A percentile compares a stretch with the other conserved stretches of the same genome.
These are phyloP conservation scores for Aspergillus flavus DNA, from an alignment of 2,329 filamentous ascomycete species.

Conservation along the genomic window DNA sequence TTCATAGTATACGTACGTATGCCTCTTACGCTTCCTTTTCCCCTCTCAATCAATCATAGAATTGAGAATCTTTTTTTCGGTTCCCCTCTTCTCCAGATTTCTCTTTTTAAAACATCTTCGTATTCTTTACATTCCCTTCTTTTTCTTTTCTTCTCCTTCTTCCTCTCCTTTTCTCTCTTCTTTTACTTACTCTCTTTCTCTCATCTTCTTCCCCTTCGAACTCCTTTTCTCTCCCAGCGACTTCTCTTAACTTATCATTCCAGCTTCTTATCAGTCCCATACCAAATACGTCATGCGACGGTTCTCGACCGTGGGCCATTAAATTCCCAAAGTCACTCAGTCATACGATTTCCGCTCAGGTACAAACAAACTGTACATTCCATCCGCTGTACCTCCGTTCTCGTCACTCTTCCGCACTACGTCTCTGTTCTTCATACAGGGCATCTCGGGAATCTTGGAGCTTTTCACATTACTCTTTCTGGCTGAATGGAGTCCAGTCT, in stretches of 20 bases:
- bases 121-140: background rate
- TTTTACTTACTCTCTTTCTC: slow-evolving; percentile 4
- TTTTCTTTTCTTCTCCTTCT: slow-evolving; percentile 3
- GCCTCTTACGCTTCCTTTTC: slow-evolving; percentile 1
- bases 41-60: background rate
- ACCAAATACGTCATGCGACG: background rate
- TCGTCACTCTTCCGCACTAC: background rate
- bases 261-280: slow-evolving; percentile 3
- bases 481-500: slow-evolving; percentile 30
- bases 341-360: slow-evolving; percentile 7
- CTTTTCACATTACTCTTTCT: slow-evolving; percentile 1
- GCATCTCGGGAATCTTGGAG: background rate
- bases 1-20: slow-evolving; percentile 1
- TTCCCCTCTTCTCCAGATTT: background rate
- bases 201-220: background rate
- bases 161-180: slow-evolving; percentile 1
- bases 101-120: background rate
- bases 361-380: background rate
- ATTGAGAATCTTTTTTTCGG: background rate
- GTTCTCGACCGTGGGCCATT: background rate
- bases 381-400: background rate
- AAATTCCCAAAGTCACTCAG: background rate
- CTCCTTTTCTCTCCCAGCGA: background rate
- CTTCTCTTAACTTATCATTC: background rate
- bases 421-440: background rate